phyloP scores from a whole-genome alignment of 2,329 filamentous ascomycete genomes.

The Arachnopeziza araneosa region DNA sequence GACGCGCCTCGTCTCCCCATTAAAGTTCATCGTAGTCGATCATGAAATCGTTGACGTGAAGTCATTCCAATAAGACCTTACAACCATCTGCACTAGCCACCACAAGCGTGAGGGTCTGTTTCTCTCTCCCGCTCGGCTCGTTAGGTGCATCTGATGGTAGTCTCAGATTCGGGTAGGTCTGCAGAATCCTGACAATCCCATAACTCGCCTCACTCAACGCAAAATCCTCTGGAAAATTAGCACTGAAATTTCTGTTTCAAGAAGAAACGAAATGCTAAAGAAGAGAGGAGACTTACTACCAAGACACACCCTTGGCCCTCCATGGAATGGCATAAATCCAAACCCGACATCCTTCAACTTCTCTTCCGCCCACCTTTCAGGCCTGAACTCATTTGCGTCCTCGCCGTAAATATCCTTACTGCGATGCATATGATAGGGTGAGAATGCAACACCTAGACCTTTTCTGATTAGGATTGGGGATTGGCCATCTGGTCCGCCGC shows the following conservation, averaged over 20 bases:
- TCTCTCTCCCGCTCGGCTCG: conserved; percentile 11
- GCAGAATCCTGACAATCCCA: conserved; percentile 24
- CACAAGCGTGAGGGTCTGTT: conserved; percentile 14
- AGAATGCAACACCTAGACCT: conserved; percentile 38
- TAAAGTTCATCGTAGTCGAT: no score
- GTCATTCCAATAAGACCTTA: conserved; percentile 14
- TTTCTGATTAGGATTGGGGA: conserved; percentile 11
- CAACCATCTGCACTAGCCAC: conserved; percentile 15
- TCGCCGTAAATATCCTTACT: conserved; percentile 66
- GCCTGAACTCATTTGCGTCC: conserved; percentile 65
- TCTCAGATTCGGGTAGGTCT: conserved; percentile 16
- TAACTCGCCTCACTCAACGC: conserved; percentile 69
- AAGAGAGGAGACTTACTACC: conserved; percentile 35
- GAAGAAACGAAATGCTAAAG: conserved; percentile 1
- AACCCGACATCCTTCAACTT: conserved; percentile 46
- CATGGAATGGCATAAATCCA: conserved; percentile 70
- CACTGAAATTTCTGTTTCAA: no score
- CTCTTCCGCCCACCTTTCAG: conserved; percentile 61
- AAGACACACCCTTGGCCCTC: conserved; percentile 64
- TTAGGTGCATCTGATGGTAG: conserved; percentile 8
- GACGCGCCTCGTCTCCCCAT: no score
- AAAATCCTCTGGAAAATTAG: conserved; percentile 68
- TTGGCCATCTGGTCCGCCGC: conserved; percentile 11
- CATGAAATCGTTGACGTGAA: no score
- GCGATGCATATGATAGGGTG: conserved; percentile 78